phyloP scores from a whole-genome alignment of 2,329 filamentous ascomycete species.

The Thermoascus crustaceus region DNA sequence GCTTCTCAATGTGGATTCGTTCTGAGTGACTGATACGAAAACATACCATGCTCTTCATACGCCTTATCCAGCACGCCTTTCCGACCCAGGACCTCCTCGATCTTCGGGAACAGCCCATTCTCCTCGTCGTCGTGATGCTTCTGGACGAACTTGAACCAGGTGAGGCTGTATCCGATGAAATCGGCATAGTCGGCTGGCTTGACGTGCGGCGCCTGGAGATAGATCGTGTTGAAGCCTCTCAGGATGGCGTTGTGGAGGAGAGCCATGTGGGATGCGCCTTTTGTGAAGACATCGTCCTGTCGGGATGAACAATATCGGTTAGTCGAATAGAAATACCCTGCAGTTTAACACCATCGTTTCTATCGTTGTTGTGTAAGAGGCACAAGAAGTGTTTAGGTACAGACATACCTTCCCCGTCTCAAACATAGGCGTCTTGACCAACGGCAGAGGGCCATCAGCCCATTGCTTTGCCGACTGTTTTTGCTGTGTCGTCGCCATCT shows the following conservation, averaged over 20 bases:
- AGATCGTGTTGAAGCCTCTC: slow-evolving; percentile 34
- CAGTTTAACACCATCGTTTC: too few relatives aligned
- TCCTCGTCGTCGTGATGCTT: slow-evolving; percentile 32
- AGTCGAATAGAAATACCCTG: too few relatives aligned
- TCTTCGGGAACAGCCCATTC: slow-evolving; percentile 24
- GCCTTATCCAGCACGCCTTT: slow-evolving; percentile 23
- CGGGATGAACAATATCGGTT: slow-evolving; percentile 1
- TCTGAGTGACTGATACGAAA: too few relatives aligned
- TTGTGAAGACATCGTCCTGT: slow-evolving; percentile 6
- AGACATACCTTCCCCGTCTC: slow-evolving; percentile 2
- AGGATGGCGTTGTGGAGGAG: slow-evolving; percentile 34
- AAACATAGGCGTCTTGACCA: slow-evolving; percentile 5
- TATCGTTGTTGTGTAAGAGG: background rate
- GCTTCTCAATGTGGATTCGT: too few relatives aligned
- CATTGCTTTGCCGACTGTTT: background rate
- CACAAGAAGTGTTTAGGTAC: background rate
- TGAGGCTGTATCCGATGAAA: slow-evolving; percentile 27
- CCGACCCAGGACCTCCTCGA: slow-evolving; percentile 20
- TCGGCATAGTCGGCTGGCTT: slow-evolving; percentile 21
- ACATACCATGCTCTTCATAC: slow-evolving; percentile 25
- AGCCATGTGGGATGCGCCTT: slow-evolving; percentile 13
- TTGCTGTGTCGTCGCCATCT: background rate
- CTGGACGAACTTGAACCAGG: slow-evolving; percentile 28
- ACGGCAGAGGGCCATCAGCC: slow-evolving; percentile 4
- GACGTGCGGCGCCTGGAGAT: slow-evolving; percentile 21